Evolutionary conservation across 768 basidiomycete species (phyloP), one percentile per base, ranked within the genome.

Genomic region (Hypholoma fasciculare): DNA sequence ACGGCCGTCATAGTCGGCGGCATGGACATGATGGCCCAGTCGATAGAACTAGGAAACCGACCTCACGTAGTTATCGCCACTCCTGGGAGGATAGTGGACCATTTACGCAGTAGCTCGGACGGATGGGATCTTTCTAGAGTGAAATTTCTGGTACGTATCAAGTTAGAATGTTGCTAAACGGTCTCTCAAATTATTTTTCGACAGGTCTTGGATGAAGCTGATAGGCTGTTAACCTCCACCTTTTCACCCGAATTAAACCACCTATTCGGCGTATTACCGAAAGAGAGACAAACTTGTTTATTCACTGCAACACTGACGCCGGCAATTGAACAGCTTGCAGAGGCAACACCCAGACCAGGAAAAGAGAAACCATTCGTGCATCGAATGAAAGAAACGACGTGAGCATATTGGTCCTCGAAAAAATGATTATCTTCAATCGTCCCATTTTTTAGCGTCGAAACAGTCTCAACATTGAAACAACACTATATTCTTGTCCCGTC

Each of bases 21-120:
- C 5, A 96, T 99, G 94, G 97, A 99, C 66, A 96, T 96, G 89
- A 94, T 97, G 80, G 71, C 86, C 1, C 97, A 99, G 70, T 93
- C 96, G 0, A 77, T 92, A 16, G 94, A 96, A 66, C 83, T 99
- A 13, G 80, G 82, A 2, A 84, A 87, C 61, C 83, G 90, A 42
- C 97, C 97, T 0, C 97, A 98, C 69, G 82, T 99, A 38, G 88
- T 98, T 20, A 87, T 99, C 47, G 97, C 96, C 7, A 99, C 97
- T 0, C 97, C 97, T 3, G 97, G 97, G 2, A 85, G 97, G 17
- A 85, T 99, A 19, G 92, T 95, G 3, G 97, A 99, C 72, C 87
- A 94, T 64, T 71, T 99, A 47, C 81, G 82, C 61, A 95, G 90
- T 65, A 83, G 83, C 56, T 86, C 82, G 48, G 82, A 84, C 17